Percentiles rank a stretch among this genome's conserved stretches.
These are phyloP conservation scores for Kitagawia praeruptora DNA, from an alignment of 129 eudicot genomes.

Conservation along the genomic window DNA sequence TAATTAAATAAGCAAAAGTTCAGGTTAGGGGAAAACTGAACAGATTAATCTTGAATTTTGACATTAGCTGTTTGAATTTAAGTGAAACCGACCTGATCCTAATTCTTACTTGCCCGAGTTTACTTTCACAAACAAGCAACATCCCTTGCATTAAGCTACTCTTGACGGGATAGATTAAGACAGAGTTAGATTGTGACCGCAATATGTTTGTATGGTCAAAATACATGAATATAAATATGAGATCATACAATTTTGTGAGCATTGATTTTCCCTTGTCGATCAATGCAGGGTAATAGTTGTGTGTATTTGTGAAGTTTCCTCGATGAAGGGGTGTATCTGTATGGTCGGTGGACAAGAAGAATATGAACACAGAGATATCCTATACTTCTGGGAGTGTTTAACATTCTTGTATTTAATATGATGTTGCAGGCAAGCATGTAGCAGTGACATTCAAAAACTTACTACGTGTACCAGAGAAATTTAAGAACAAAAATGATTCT, in stretches of 20 bases:
- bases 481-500: too few relatives aligned
- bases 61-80: background rate
- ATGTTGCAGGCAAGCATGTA: too few relatives aligned
- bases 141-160: background rate
- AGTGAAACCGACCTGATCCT: slow-evolving; percentile 8
- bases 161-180: background rate
- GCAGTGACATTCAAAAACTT: too few relatives aligned
- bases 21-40: background rate
- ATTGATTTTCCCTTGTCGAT: too few relatives aligned
- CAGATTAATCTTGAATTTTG: background rate
- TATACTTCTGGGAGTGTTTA: background rate
- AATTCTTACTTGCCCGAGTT: background rate
- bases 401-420: too few relatives aligned
- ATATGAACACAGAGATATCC: background rate
- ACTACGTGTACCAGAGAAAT: too few relatives aligned
- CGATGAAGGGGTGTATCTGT: too few relatives aligned
- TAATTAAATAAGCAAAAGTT: background rate
- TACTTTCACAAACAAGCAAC: background rate
- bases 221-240: too few relatives aligned
- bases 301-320: too few relatives aligned
- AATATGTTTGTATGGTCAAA: background rate
- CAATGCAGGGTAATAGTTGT: too few relatives aligned
- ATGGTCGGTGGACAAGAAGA: too few relatives aligned
- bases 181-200: background rate
- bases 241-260: background rate